phyloP scores from a whole-genome alignment of 1,284 basidiomycete genomes.

The Pseudozyma tsukubaensis region DNA sequence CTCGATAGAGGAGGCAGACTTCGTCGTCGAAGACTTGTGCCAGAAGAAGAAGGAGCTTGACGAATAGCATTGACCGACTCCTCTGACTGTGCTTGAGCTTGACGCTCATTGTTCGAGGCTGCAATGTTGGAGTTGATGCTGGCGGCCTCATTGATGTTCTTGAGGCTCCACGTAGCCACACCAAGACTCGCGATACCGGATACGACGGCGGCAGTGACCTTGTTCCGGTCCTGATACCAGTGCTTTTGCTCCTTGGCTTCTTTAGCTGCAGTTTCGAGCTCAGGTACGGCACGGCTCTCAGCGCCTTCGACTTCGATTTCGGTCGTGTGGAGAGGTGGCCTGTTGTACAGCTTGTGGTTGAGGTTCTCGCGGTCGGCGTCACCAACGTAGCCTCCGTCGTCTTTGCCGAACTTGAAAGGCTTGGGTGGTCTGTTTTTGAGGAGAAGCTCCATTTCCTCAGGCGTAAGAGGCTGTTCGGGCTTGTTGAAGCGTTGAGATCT shows the following conservation, averaged over 20 bases:
- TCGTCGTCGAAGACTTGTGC: background rate
- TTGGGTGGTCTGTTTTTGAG: background rate
- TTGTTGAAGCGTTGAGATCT: background rate
- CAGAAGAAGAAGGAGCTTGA: background rate
- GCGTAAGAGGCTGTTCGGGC: background rate
- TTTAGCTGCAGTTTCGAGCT: background rate
- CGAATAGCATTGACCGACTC: constrained; percentile 4
- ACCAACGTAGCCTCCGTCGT: constrained; percentile 21
- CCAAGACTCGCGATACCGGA: background rate
- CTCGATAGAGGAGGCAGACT: background rate
- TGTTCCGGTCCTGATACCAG: constrained; percentile 12
- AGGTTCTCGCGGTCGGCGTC: constrained; percentile 10
- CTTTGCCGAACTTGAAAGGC: constrained; percentile 14
- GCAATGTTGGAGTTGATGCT: constrained; percentile 10
- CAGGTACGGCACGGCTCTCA: background rate
- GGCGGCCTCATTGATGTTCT: constrained; percentile 3
- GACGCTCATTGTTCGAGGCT: constrained; percentile 1
- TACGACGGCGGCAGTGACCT: constrained; percentile 1
- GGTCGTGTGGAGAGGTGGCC: constrained; percentile 5
- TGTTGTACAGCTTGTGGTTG: background rate
- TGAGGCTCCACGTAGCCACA: background rate
- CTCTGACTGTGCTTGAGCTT: constrained; percentile 10
- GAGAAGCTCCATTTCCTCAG: background rate
- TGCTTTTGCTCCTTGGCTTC: background rate
- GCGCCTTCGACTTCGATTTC: background rate